phyloP scores from a whole-genome alignment of 1,284 basidiomycete species.

The Marasmius fiardii region DNA sequence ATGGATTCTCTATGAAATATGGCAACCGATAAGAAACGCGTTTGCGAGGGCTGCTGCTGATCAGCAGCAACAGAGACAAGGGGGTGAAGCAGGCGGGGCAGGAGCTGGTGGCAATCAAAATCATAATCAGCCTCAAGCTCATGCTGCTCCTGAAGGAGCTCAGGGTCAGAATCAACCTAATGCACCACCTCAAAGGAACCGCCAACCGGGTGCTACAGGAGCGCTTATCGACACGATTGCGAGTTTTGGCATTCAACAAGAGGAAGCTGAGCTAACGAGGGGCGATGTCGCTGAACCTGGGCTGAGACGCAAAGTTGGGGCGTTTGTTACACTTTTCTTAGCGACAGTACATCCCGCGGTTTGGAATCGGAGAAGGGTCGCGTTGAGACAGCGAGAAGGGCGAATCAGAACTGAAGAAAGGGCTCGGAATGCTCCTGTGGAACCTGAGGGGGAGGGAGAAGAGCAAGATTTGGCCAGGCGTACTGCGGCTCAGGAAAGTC shows the following conservation, averaged over 20 bases:
- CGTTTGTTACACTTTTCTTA: conserved; percentile 57
- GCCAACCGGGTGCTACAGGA: conserved; percentile 8
- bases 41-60: conserved; percentile 30
- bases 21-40: conserved; percentile 62
- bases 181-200: not conserved
- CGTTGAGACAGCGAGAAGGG: conserved; percentile 63
- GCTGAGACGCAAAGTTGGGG: conserved; percentile 44
- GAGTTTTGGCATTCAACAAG: conserved; percentile 51
- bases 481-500: conserved; percentile 27
- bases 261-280: conserved; percentile 47
- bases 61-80: not conserved
- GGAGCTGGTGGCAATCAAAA: not conserved
- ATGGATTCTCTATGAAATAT: conserved; percentile 77
- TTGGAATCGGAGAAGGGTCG: conserved; percentile 65
- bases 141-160: not conserved
- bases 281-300: conserved; percentile 36
- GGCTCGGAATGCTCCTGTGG: conserved; percentile 36
- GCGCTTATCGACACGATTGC: conserved; percentile 49
- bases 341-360: conserved; percentile 70
- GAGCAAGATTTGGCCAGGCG: conserved; percentile 30
- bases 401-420: conserved; percentile 64
- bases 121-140: not conserved
- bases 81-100: not conserved
- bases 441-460: conserved; percentile 29
- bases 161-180: not conserved